Percentiles rank a stretch among this genome's conserved stretches.
These are phyloP conservation scores for Penicillium crystallinum DNA, from an alignment of 495 filamentous ascomycete genomes.

Conservation along the genomic window DNA sequence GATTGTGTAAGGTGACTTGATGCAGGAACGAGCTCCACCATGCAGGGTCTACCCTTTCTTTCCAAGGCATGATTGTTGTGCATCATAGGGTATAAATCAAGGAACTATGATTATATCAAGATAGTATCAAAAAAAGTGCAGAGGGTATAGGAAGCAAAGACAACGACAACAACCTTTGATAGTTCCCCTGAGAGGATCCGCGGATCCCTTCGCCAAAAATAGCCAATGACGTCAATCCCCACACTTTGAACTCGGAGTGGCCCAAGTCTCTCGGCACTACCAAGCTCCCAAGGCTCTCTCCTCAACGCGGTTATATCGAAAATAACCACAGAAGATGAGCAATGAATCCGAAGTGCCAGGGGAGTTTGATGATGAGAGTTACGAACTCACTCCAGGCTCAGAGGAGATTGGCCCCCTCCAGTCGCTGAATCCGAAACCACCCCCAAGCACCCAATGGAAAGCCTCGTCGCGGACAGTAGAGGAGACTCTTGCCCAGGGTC, in stretches of 20 bases:
- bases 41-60: too few species aligned
- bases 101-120: too few species aligned
- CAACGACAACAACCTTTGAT: too few species aligned
- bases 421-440: conserved; percentile 2
- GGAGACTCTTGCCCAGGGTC: conserved; percentile 35
- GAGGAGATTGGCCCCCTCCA: conserved; percentile 8
- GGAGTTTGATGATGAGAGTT: conserved; percentile 16
- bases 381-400: conserved; percentile 6
- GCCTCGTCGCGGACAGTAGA: conserved; percentile 15
- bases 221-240: conserved; percentile 6
- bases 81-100: too few species aligned
- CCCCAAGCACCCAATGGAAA: conserved; percentile 19
- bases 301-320: neutral
- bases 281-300: conserved; percentile 4
- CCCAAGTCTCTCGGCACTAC: neutral
- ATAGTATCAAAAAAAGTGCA: too few species aligned
- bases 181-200: neutral
- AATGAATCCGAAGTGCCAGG: conserved; percentile 12
- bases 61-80: too few species aligned
- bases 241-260: neutral
- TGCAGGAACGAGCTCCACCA: too few species aligned
- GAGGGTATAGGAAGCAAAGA: too few species aligned
- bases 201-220: neutral
- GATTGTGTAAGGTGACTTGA: neutral
- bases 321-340: conserved; percentile 15